phyloP scores from a whole-genome alignment of 768 basidiomycete genomes.

The Hypholoma sublateritium region DNA sequence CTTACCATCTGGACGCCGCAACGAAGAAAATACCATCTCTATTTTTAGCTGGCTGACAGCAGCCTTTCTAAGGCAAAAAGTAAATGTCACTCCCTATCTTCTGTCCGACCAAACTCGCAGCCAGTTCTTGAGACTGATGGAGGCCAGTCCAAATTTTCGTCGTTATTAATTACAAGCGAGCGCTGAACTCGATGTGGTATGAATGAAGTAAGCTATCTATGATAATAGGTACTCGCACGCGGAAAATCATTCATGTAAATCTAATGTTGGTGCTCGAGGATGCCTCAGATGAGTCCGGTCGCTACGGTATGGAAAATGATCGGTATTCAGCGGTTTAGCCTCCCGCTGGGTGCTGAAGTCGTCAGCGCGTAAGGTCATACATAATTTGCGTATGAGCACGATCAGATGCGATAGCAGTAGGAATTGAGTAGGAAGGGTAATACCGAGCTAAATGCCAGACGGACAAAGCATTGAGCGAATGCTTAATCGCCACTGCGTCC shows the following conservation, averaged over 20 bases:
- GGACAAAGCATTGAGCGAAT: no score
- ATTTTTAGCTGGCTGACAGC: not conserved
- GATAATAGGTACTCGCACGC: not conserved
- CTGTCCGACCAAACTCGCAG: not conserved
- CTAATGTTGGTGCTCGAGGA: not conserved
- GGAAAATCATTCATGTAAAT: not conserved
- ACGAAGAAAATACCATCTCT: not conserved
- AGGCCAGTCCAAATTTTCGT: not conserved
- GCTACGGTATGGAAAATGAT: no score
- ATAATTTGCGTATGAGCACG: no score
- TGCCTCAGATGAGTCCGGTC: no score
- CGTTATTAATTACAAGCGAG: not conserved
- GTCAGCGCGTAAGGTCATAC: no score
- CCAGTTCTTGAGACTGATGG: not conserved
- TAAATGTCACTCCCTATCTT: not conserved
- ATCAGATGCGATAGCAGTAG: no score
- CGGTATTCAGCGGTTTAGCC: no score
- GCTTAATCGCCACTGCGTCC: no score
- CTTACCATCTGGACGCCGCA: not conserved
- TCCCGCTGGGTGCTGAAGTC: no score
- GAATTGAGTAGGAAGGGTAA: no score
- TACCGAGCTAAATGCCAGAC: no score
- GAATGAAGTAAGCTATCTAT: not conserved
- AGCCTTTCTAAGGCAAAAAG: not conserved
- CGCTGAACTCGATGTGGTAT: not conserved